Conservation (phyloP, 495 filamentous ascomycete species). For the Penicillium macrosclerotiorum region DNA sequence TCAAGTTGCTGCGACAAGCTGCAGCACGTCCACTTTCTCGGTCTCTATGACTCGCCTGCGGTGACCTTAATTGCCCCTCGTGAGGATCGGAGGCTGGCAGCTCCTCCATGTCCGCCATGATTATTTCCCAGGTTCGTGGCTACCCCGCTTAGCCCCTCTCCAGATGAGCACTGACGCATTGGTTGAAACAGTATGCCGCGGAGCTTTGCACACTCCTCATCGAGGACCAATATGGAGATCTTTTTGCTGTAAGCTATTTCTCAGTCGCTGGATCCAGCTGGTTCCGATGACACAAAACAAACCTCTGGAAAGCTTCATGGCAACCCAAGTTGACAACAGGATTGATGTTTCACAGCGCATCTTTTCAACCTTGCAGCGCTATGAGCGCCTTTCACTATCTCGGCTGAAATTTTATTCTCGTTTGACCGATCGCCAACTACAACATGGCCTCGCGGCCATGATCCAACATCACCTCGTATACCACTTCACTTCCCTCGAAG, state of each 20-base stretch:
- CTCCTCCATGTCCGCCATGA: constrained; percentile 54
- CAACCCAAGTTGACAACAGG: constrained; percentile 3
- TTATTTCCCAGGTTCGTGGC: constrained; percentile 53
- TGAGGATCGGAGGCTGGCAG: constrained; percentile 61
- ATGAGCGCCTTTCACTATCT: constrained; percentile 72
- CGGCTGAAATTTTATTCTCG: constrained; percentile 64
- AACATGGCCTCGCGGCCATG: constrained; percentile 76
- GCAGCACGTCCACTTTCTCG: not conserved
- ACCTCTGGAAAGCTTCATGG: not conserved
- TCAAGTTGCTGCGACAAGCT: constrained; percentile 1
- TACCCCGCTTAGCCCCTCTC: constrained; percentile 5
- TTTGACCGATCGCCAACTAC: constrained; percentile 66
- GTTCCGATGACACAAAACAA: not conserved
- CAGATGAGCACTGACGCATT: constrained; percentile 13
- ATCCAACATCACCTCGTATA: constrained; percentile 84
- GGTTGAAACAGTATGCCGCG: constrained; percentile 54
- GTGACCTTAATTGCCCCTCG: constrained; percentile 67
- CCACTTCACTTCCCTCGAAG: constrained; percentile 63
- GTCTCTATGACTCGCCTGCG: constrained; percentile 45
- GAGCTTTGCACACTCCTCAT: constrained; percentile 91
- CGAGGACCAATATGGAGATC: constrained; percentile 81
- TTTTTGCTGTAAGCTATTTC: constrained; percentile 72
- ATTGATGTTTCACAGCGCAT: constrained; percentile 55
- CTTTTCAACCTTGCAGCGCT: constrained; percentile 71
- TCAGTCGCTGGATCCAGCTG: constrained; percentile 4